Base-by-base conservation (phyloP, 2,329 filamentous ascomycete genomes). In the Magnaporthiopsis incrustans region DNA sequence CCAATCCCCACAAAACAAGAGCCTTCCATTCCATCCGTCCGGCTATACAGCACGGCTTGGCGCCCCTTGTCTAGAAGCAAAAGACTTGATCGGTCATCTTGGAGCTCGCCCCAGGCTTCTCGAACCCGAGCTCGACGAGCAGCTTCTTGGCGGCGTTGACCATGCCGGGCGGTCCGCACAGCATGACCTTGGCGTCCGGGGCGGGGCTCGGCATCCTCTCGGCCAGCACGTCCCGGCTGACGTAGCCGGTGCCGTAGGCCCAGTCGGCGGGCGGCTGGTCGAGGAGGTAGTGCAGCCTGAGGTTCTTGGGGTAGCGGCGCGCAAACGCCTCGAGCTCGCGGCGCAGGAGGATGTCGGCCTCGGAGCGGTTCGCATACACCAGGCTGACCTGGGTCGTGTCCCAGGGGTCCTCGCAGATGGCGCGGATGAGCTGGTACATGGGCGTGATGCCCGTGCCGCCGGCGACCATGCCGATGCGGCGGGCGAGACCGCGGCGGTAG, bases 151-250 rank as follows among this genome's bases (percentile, higher is more conserved):
- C 77, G 0, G 82, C 83, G 59, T 80, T 80, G 2, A 88, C 74
- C 83, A 88, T 85, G 0, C 79, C 81, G 0, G 85, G 85, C 0
- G 86, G 85, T 0, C 86, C 86, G 67, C 85, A 88, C 1, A 88
- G 72, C 75, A 86, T 75, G 10, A 85, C 70, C 70, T 84, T 87
- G 2, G 77, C 77, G 18, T 83, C 80, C 0, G 69, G 59, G 0
- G 73, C 74, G 0, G 83, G 73, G 0, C 69, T 67, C 1, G 85
- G 83, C 60, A 88, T 74, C 44, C 70, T 75, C 65, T 82, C 75
- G 61, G 73, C 69, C 69, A 88, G 79, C 50, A 85, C 69, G 0
- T 82, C 78, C 58, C 76, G 75, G 0, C 78, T 85, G 1, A 87
- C 79, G 64, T 77, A 83, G 0, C 85, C 85, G 0, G 68, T 73